Evolutionary conservation across 169 alveolate genomes (phyloP).

Genomic region (Plasmodium cynomolgi): DNA sequence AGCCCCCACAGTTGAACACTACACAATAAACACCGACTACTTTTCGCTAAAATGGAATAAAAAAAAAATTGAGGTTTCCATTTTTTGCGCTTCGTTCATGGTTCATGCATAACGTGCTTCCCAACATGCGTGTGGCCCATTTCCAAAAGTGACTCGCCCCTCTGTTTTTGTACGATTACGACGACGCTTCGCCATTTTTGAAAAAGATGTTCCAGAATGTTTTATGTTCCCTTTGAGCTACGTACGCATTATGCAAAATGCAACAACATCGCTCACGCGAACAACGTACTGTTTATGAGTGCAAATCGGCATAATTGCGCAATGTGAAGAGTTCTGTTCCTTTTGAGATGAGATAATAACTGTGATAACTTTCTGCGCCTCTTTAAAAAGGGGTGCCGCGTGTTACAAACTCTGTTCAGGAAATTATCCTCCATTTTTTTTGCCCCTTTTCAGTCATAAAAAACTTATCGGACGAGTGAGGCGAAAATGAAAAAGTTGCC

Average conservation of each 20-base stretch:
- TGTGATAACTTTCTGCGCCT: not conserved
- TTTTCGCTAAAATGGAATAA: not conserved
- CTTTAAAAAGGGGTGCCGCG: not conserved
- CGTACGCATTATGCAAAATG: not conserved
- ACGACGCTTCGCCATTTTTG: not conserved
- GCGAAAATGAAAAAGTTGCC: not conserved
- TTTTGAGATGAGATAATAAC: not conserved
- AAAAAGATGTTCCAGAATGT: not conserved
- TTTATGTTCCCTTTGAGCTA: not conserved
- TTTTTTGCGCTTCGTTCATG: not conserved
- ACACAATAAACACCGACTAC: not conserved
- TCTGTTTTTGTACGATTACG: not conserved
- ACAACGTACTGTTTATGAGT: not conserved
- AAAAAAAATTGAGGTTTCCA: not conserved
- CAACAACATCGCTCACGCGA: not conserved
- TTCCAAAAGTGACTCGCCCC: not conserved
- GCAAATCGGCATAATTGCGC: not conserved
- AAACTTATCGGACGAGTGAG: not conserved
- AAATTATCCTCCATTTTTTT: not conserved
- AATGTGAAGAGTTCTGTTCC: not conserved
- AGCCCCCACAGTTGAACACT: not conserved
- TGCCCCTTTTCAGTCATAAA: not conserved
- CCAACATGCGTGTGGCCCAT: not conserved
- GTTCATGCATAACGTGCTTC: not conserved
- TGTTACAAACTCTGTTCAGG: not conserved